Percentiles rank a stretch among this genome's conserved stretches.
Evolutionary conservation across 2,329 filamentous ascomycete species (phyloP).

Genomic region (Monilinia polystroma): DNA sequence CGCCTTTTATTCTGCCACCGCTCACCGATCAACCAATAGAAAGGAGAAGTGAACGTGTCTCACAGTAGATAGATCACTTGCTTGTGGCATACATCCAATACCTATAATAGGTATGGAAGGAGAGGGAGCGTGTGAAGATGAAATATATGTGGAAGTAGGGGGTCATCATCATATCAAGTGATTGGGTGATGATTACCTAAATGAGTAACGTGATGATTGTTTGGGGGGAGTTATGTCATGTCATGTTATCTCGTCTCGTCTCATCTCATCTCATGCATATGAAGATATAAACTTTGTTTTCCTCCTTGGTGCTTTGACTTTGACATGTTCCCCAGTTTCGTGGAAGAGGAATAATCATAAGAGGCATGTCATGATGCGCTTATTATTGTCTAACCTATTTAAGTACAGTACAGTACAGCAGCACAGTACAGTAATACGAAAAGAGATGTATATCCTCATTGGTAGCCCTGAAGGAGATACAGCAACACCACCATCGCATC

Average conservation of each 20-base stretch:
- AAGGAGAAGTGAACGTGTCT: slow-evolving; percentile 18
- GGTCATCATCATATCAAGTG: neutral
- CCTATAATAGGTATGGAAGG: no score
- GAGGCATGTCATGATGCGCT: neutral
- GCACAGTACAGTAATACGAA: neutral
- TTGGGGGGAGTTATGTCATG: no score
- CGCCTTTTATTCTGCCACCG: slow-evolving; percentile 11
- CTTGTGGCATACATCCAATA: neutral
- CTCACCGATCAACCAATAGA: slow-evolving; percentile 9
- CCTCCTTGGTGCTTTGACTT: neutral
- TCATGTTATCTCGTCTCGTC: no score
- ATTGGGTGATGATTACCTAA: neutral
- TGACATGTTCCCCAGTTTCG: slow-evolving; percentile 13
- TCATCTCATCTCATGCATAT: neutral
- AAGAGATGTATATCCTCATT: neutral
- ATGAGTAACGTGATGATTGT: neutral
- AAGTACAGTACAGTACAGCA: neutral
- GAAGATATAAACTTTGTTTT: slow-evolving; percentile 4
- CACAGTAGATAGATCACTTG: slow-evolving; percentile 12
- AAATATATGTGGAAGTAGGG: no score
- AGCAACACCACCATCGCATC: neutral
- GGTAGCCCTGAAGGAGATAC: neutral
- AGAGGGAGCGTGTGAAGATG: no score
- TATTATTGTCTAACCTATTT: neutral
- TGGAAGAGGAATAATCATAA: neutral